Conservation (phyloP, 1,284 basidiomycete genomes). For the Ustilago curta region DNA sequence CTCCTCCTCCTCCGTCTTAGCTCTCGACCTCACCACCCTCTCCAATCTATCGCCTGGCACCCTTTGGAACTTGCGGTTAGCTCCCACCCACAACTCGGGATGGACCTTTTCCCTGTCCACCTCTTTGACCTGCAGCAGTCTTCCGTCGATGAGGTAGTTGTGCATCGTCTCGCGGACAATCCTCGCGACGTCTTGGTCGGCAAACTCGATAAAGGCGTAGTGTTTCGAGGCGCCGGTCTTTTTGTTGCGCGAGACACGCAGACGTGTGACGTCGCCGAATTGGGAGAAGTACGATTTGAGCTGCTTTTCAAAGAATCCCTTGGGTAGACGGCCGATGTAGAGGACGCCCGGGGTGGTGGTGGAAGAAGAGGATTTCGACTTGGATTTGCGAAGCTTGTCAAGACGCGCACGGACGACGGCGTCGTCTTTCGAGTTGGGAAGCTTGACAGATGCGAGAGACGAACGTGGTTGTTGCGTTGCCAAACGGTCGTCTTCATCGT, state of each 20-base stretch:
- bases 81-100: constrained; percentile 94
- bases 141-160: constrained; percentile 95
- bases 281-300: constrained; percentile 92
- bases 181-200: constrained; percentile 85
- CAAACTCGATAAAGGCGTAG: constrained; percentile 96
- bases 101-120: constrained; percentile 86
- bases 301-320: constrained; percentile 96
- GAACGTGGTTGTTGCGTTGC: constrained; percentile 23
- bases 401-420: constrained; percentile 56
- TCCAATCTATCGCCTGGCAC: constrained; percentile 82
- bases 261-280: constrained; percentile 89
- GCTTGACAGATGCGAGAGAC: constrained; percentile 43
- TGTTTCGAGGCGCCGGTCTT: constrained; percentile 97
- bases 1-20: constrained; percentile 80
- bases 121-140: constrained; percentile 85
- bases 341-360: constrained; percentile 78
- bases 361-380: constrained; percentile 18
- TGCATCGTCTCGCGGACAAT: constrained; percentile 99
- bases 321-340: constrained; percentile 89
- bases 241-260: constrained; percentile 92
- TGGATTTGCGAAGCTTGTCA: constrained; percentile 52
- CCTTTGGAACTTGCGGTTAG: constrained; percentile 86
- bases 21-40: constrained; percentile 78
- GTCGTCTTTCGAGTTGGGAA: constrained; percentile 67
- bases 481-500: constrained; percentile 58